phyloP scores from a whole-genome alignment of 2,329 filamentous ascomycete genomes.

The Trichoderma sp. region DNA sequence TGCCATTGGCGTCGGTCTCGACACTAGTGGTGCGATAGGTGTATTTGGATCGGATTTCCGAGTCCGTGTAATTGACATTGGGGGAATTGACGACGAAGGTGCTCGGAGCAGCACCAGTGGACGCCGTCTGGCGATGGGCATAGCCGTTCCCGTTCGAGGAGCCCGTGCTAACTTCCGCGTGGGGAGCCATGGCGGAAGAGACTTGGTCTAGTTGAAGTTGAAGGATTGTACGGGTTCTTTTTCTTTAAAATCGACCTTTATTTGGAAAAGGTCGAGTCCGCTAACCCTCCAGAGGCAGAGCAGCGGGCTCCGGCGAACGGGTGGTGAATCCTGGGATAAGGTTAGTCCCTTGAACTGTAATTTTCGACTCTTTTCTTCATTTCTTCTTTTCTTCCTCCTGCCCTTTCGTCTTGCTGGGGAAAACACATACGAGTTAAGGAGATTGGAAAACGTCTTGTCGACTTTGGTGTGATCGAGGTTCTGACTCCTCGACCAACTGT shows the following conservation, averaged over 20 bases:
- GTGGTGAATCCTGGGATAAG: slow-evolving; percentile 71
- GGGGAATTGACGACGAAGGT: slow-evolving; percentile 88
- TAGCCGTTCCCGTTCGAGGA: slow-evolving; percentile 61
- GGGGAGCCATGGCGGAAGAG: slow-evolving; percentile 74
- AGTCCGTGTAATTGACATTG: slow-evolving; percentile 86
- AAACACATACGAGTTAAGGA: slow-evolving; percentile 85
- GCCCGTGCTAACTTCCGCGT: slow-evolving; percentile 65
- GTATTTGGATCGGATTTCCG: slow-evolving; percentile 89
- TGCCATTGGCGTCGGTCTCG: slow-evolving; percentile 66
- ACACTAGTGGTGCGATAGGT: slow-evolving; percentile 93
- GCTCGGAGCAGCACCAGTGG: slow-evolving; percentile 50
- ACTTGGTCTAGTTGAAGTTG: slow-evolving; percentile 14
- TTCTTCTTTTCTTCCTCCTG: neutral
- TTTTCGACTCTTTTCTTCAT: neutral
- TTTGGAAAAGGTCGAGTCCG: slow-evolving; percentile 60
- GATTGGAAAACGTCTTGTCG: slow-evolving; percentile 98
- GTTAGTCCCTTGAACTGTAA: slow-evolving; percentile 27
- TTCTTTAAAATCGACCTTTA: slow-evolving; percentile 46
- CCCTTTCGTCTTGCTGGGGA: neutral
- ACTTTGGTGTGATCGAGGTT: slow-evolving; percentile 55
- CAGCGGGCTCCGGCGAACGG: slow-evolving; percentile 95
- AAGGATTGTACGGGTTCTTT: slow-evolving; percentile 30
- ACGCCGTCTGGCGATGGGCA: slow-evolving; percentile 43
- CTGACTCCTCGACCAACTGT: slow-evolving; percentile 49
- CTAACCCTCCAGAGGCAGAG: slow-evolving; percentile 83